A percentile compares a stretch with the other conserved stretches of the same genome.
phyloP scores from a whole-genome alignment of 2,329 filamentous ascomycete genomes.

The Alternaria gaisen region DNA sequence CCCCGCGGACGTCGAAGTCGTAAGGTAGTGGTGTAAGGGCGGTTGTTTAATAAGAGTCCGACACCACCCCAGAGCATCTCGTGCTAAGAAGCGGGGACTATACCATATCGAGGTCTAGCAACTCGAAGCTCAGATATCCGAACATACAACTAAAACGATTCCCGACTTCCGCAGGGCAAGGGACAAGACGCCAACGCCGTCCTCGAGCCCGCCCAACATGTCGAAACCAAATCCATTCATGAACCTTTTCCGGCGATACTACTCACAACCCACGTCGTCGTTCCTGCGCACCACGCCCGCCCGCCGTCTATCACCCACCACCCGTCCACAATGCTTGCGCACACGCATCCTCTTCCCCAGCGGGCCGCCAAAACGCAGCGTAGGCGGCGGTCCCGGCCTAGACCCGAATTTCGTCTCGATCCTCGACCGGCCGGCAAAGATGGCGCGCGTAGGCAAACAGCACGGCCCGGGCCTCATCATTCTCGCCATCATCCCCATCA shows the following conservation, averaged over 20 bases:
- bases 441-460: slow-evolving; percentile 76
- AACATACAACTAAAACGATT: slow-evolving; percentile 17
- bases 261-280: slow-evolving; percentile 25
- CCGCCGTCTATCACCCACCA: slow-evolving; percentile 31
- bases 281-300: slow-evolving; percentile 18
- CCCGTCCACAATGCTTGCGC: slow-evolving; percentile 49
- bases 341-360: slow-evolving; percentile 30
- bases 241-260: slow-evolving; percentile 42
- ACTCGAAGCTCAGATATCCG: slow-evolving; percentile 20
- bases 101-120: slow-evolving; percentile 26
- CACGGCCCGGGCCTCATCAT: slow-evolving; percentile 85
- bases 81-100: slow-evolving; percentile 23
- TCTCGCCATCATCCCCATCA: slow-evolving; percentile 87
- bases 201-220: slow-evolving; percentile 22
- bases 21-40: neutral
- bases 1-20: neutral
- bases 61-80: slow-evolving; percentile 1
- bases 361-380: slow-evolving; percentile 22
- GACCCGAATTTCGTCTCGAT: slow-evolving; percentile 84
- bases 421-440: slow-evolving; percentile 82
- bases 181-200: too few species aligned
- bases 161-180: slow-evolving; percentile 9
- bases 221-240: slow-evolving; percentile 47
- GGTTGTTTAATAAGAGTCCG: neutral
- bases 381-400: slow-evolving; percentile 61